These are phyloP conservation scores for Hamamelis virginiana DNA, from an alignment of 164 flowering plant genomes.

Conservation along the genomic window DNA sequence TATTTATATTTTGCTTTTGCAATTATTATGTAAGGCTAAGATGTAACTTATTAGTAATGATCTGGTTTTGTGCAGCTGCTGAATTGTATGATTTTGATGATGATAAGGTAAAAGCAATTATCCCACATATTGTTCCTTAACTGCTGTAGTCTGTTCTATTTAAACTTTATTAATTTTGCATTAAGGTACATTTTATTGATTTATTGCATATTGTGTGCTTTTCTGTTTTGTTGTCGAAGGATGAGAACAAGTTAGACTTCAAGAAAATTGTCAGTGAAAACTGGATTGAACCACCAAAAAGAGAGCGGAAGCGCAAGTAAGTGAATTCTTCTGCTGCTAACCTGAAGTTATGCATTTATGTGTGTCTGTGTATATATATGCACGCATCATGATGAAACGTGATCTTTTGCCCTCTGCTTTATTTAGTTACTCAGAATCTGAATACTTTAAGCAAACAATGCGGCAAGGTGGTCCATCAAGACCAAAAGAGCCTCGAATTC, in stretches of 20 bases:
- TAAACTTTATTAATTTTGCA: background rate
- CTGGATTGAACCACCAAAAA: slow-evolving; percentile 93
- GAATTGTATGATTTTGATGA: slow-evolving; percentile 93
- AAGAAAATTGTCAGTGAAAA: slow-evolving; percentile 95
- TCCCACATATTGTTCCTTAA: background rate
- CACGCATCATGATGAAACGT: background rate
- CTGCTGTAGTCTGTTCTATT: background rate
- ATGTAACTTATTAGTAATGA: background rate
- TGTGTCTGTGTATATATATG: too few relatives aligned
- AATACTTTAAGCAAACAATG: slow-evolving; percentile 97
- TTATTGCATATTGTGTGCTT: background rate
- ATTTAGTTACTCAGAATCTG: slow-evolving; percentile 81
- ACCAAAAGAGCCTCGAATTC: slow-evolving; percentile 91
- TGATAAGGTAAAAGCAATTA: slow-evolving; percentile 60
- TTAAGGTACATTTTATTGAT: background rate
- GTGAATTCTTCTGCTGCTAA: slow-evolving; percentile 8
- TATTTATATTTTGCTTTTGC: background rate
- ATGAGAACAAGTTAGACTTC: slow-evolving; percentile 87
- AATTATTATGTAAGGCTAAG: background rate
- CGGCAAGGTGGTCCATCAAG: slow-evolving; percentile 90
- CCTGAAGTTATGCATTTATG: background rate
- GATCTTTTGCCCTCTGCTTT: background rate
- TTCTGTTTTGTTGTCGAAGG: slow-evolving; percentile 42
- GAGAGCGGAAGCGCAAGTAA: slow-evolving; percentile 98
- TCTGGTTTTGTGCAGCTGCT: slow-evolving; percentile 61